Base-by-base conservation (phyloP, 495 filamentous ascomycete species). In the Endocarpon pusillum region DNA sequence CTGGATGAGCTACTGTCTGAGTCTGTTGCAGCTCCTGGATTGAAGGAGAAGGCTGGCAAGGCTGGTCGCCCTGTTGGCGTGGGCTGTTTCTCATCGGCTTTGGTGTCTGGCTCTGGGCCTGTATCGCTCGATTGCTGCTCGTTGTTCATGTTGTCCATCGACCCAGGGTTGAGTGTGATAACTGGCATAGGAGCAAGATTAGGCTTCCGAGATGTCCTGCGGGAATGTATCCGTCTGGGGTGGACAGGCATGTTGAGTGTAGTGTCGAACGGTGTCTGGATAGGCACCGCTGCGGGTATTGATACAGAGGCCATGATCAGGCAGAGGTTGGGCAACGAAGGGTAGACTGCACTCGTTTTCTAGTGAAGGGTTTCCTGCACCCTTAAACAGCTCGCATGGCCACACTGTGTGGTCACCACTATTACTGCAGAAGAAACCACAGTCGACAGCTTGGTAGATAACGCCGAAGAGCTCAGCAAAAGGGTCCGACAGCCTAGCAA, bases 31-130 rank as follows among this genome's bases (percentile, higher is more conserved):
- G 53, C 47, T 10, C 59, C 69, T 5, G 73, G 71, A 42, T 76
- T 78, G 49, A 81, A 81, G 4, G 65, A 71, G 40, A 79, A 81
- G 9, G 63, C 57, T 2, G 74, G 74, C 2, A 79, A 57, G 23
- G 61, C 55, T 18, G 61, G 58, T 19, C 37, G 54, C 25, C 40
- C 42, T n/a, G 43, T 32, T 11, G 37, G 44, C 19, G 28, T 5
- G 7, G 2, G 26, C 34, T 21, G 39, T 48, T 7, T 43, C 37
- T 10, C 17, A 8, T 6, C 49, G 55, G 8, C 27, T 21, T 3
- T 25, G 26, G 6, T 52, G 27, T 12, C 36, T 37, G 29, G 47
- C 38, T 19, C 25, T 32, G 21, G 2, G 58, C 55, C 23, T 63
- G 66, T 20, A 51, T 46, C 30, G 64, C 64, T 22, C 65, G 52